Percentiles rank a stretch among this genome's conserved stretches.
Conservation (phyloP, 352 stramenopile species). For the Blastocystis sp. region DNA sequence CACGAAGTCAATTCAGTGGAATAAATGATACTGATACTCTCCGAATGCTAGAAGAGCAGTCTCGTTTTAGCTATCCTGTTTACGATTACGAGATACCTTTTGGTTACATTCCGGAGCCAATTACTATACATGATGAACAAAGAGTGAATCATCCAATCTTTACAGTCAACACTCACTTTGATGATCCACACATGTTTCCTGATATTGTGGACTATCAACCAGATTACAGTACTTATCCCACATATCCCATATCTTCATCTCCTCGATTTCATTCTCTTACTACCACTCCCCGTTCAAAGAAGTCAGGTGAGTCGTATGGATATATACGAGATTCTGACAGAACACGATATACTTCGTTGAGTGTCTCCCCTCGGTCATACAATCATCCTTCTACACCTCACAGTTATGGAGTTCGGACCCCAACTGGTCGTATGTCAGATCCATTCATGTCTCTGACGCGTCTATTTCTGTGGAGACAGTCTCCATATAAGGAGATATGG, state of each 20-base stretch:
- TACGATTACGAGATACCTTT: too few relatives aligned
- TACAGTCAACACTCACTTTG: neutral
- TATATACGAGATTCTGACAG: neutral
- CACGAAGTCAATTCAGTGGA: too few relatives aligned
- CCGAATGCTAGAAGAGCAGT: too few relatives aligned
- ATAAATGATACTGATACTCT: too few relatives aligned
- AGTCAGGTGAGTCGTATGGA: neutral
- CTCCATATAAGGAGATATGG: neutral
- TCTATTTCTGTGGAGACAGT: constrained; percentile 11
- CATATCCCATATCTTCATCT: neutral
- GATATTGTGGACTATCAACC: neutral
- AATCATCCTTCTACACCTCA: neutral
- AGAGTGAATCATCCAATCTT: neutral
- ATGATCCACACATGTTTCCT: neutral
- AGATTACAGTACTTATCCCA: neutral
- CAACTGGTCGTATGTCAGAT: neutral
- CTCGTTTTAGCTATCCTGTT: too few relatives aligned
- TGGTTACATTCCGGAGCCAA: too few relatives aligned
- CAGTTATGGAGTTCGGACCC: neutral
- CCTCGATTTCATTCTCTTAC: neutral
- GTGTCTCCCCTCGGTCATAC: neutral
- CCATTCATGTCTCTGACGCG: neutral
- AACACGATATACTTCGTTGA: neutral
- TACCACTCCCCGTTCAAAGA: neutral
- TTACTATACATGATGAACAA: too few relatives aligned